A percentile compares a stretch with the other conserved stretches of the same genome.
These are phyloP conservation scores for Yamadazyma kitorensis DNA, from an alignment of 805 yeast genomes.

Conservation along the genomic window DNA sequence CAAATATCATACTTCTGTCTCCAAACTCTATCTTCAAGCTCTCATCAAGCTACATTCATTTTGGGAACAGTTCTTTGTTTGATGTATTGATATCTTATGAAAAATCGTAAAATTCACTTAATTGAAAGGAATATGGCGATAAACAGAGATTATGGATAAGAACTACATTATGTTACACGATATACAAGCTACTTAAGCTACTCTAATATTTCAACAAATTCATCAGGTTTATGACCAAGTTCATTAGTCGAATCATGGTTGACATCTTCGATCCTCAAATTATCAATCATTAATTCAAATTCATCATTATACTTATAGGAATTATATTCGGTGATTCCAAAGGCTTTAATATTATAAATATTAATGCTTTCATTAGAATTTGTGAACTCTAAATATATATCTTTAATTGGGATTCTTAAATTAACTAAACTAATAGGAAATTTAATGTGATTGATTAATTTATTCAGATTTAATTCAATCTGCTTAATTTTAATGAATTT, in stretches of 20 bases:
- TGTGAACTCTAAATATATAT: conserved; percentile 29
- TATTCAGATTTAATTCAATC: conserved; percentile 12
- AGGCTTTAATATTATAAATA: conserved; percentile 23
- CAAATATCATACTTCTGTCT: neutral
- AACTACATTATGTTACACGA: too few relatives aligned
- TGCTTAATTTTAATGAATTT: conserved; percentile 33
- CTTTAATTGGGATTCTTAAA: conserved; percentile 28
- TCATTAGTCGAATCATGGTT: neutral
- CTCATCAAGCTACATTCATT: too few relatives aligned
- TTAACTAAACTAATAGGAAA: conserved; percentile 34
- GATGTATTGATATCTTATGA: too few relatives aligned
- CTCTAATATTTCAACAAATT: conserved; percentile 2
- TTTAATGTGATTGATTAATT: conserved; percentile 24
- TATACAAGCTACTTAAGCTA: too few relatives aligned
- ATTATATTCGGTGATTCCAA: conserved; percentile 28
- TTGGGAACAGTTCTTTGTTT: too few relatives aligned
- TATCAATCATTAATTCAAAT: conserved; percentile 17
- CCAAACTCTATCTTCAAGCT: too few relatives aligned
- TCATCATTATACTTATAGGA: conserved; percentile 22
- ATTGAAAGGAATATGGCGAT: too few relatives aligned
- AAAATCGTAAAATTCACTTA: too few relatives aligned
- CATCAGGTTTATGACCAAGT: neutral
- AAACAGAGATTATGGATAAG: too few relatives aligned
- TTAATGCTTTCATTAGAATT: conserved; percentile 9
- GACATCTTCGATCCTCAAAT: conserved; percentile 3